Percentiles rank a stretch among this genome's conserved stretches.
These are phyloP conservation scores for Nakataea oryzae DNA, from an alignment of 2,329 filamentous ascomycete genomes.

Conservation along the genomic window DNA sequence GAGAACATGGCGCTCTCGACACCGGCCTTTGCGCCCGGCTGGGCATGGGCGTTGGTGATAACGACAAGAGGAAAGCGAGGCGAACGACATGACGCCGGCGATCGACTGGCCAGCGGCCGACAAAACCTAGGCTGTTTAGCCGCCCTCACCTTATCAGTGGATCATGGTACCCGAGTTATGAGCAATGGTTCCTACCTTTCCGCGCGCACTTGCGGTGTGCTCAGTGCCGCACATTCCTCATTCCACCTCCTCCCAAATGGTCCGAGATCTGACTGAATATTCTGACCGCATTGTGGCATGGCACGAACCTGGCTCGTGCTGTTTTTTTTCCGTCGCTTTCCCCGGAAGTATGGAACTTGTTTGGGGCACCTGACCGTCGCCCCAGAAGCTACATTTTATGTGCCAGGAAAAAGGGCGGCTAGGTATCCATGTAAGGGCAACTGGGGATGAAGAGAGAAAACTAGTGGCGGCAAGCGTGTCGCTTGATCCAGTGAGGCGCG, in stretches of 20 bases:
- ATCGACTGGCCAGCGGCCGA: background rate
- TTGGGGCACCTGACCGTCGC: background rate
- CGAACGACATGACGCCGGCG: background rate
- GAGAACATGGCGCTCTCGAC: background rate
- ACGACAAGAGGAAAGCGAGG: background rate
- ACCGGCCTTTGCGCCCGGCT: background rate
- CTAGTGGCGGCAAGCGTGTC: background rate
- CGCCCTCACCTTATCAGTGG: too few relatives aligned
- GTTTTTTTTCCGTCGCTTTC: background rate
- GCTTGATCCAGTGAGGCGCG: too few relatives aligned
- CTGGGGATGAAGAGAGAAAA: background rate
- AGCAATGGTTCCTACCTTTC: background rate
- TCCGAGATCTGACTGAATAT: background rate
- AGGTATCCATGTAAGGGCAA: background rate
- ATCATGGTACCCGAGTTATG: background rate
- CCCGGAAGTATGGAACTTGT: background rate
- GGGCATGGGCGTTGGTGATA: background rate
- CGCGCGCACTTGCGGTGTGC: background rate
- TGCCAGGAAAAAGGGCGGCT: background rate
- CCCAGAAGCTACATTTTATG: background rate
- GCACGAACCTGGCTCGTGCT: background rate
- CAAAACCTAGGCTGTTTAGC: too few relatives aligned
- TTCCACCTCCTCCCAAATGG: too few relatives aligned
- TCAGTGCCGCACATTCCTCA: background rate
- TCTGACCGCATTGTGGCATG: too few relatives aligned